These are phyloP conservation scores for Begonia fuchsioides DNA, from an alignment of 306 rosid species.

Conservation along the genomic window DNA sequence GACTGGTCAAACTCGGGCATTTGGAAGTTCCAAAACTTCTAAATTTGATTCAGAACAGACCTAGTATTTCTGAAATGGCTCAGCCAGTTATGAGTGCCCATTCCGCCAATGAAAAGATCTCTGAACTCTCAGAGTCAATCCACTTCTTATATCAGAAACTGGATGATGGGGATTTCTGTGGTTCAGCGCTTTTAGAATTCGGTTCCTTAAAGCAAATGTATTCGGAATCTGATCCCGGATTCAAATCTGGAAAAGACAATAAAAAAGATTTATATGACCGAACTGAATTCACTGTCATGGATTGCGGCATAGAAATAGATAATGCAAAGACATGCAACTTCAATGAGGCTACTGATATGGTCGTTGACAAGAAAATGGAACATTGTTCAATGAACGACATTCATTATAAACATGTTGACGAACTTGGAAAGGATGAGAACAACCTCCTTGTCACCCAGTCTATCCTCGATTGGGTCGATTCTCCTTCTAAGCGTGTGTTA, in stretches of 20 bases:
- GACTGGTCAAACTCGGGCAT: conserved; percentile 19
- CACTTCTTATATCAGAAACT: conserved; percentile 37
- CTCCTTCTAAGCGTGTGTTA: conserved; percentile 11
- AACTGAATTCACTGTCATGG: conserved; percentile 32
- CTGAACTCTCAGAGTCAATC: conserved; percentile 52
- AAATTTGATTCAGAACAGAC: conserved; percentile 15
- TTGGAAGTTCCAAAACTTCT: conserved; percentile 18
- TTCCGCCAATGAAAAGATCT: conserved; percentile 19
- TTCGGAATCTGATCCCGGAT: conserved; percentile 13
- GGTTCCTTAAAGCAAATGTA: conserved; percentile 18
- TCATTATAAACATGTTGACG: conserved; percentile 12
- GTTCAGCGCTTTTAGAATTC: conserved; percentile 11
- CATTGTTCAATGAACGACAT: conserved; percentile 15
- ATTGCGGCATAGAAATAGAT: conserved; percentile 45
- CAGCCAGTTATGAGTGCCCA: conserved; percentile 16
- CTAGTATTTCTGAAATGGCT: conserved; percentile 13
- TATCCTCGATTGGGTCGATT: conserved; percentile 15
- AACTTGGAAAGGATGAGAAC: conserved; percentile 10
- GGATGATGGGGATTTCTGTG: conserved; percentile 31
- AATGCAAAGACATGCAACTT: conserved; percentile 21
- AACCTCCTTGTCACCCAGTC: conserved; percentile 14
- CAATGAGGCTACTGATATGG: conserved; percentile 9
- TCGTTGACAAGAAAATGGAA: conserved; percentile 7
- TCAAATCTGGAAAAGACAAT: conserved; percentile 23
- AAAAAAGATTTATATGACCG: conserved; percentile 20